Evolutionary conservation across 768 basidiomycete species (phyloP), one percentile per base, ranked within the genome.

Genomic region (Trichaptum fuscoviolaceum): DNA sequence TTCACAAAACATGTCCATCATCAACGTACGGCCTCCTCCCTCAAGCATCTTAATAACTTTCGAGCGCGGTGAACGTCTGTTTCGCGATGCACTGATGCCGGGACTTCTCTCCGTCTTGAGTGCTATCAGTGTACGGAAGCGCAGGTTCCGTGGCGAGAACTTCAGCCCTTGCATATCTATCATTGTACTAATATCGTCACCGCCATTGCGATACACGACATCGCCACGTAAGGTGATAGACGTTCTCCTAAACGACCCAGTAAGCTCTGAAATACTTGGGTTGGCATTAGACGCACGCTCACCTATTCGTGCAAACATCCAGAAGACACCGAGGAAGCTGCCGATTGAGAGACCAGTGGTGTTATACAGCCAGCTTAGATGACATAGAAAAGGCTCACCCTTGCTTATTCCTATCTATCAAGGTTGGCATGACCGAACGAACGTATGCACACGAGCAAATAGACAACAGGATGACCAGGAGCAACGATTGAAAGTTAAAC

Each of bases 361-460:
- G 60, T 17, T 9, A 30, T 34, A 2, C 9, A 15, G 12, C 18
- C 24, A 63, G 5, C 7, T n/a, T 10, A 59, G 18, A 35, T 20
- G 25, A 24, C 30, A 17, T 30, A 17, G n/a, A n/a, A n/a, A n/a
- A n/a, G 20, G 73, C 76, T 69, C 71, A 96, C 96, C 97, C 96
- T 77, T 94, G 84, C 78, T 95, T 95, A 77, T 99, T 98, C 70
- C 91, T 83, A 77, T 99, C 97, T 15, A 99, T 84, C 5, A 99
- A 81, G 27, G 93, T 84, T 12, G 97, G 97, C 2, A 93, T 89
- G 18, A 96, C 89, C 0, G 93, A 89, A 59, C 97, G 88, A 17
- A 96, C 85, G 77, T 99, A 99, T 4, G 96, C 95, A 81, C 93
- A 98, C 66, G 97, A 99, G 81, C 97, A 99, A 67, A 98, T 95